Base-by-base conservation (phyloP, 2,329 filamentous ascomycete genomes). In the Trichoderma koningii region DNA sequence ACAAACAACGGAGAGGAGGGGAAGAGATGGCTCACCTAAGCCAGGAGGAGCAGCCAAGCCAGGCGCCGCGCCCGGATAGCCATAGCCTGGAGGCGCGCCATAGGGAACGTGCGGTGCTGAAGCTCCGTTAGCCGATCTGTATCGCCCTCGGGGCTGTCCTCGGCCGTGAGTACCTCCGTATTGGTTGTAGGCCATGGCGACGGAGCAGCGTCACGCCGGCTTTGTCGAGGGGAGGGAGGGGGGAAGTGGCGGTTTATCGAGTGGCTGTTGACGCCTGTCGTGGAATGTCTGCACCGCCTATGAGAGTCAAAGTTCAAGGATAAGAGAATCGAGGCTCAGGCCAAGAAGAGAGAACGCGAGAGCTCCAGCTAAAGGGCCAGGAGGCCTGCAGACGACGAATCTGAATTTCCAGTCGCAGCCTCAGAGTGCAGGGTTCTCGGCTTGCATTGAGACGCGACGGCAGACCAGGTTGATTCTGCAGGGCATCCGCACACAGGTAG, bases 1-100 rank as follows among this genome's bases (percentile, higher is more conserved):
- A 7, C 9, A 14, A n/a, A 4, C 21, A 26, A 5, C 9, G 2
- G 9, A 19, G n/a, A 28, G 48, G 48, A 51, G 12, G 28, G 17
- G 28, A 30, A 44, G 4, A 19, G 26, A n/a, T 12, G 15, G 76
- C 85, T 77, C 84, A 94, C 92, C 91, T 85, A 93, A 87, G 78
- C 91, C 92, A 71, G 92, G 91, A 72, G 91, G 90, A 71, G 89
- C 87, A 69, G 86, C 89, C 86, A 92, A 89, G 66, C 88, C 88
- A 65, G 89, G 89, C 56, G 86, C 81, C 57, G 78, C 74, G 68
- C 79, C 75, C 65, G 89, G 89, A 72, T 91, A 93, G 64, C 83
- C 83, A 79, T 89, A 96, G 70, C 87, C 85, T 60, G 91, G 90
- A 73, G 90, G 89, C 66, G 86, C 84, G 72, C 89, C 90, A 81